These are phyloP conservation scores for Penicillium brasilianum DNA, from an alignment of 2,329 filamentous ascomycete species.

Conservation along the genomic window DNA sequence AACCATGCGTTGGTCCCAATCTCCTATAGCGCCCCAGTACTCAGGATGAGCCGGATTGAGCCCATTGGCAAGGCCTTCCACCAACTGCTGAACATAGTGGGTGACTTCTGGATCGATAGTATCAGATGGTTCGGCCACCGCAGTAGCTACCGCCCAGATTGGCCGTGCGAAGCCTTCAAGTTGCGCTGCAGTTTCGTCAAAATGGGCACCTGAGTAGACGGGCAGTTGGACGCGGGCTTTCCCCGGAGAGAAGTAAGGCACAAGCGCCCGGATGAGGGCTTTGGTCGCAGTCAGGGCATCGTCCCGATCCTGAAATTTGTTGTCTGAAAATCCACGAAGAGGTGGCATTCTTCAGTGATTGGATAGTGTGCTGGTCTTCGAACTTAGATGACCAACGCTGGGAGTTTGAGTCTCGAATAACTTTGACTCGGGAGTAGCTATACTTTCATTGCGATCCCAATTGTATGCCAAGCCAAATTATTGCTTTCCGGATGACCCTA, in stretches of 20 bases:
- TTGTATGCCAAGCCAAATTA: neutral
- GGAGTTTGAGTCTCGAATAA: neutral
- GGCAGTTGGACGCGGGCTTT: constrained; percentile 11
- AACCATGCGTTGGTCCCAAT: constrained; percentile 16
- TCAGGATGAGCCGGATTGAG: constrained; percentile 12
- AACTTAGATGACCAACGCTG: neutral
- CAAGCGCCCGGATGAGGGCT: constrained; percentile 1
- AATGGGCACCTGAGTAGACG: constrained; percentile 9
- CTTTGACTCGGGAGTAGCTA: neutral
- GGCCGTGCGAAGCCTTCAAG: constrained; percentile 13
- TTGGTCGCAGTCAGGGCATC: constrained; percentile 2
- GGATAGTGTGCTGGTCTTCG: neutral
- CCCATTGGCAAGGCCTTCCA: constrained; percentile 8
- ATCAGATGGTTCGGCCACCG: neutral
- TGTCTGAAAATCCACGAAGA: constrained; percentile 8
- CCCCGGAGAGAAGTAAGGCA: constrained; percentile 10
- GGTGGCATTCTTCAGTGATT: constrained; percentile 8
- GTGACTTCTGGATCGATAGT: neutral
- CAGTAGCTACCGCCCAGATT: constrained; percentile 10
- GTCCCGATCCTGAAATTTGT: constrained; percentile 5
- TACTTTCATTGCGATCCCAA: neutral
- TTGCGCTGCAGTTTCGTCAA: constrained; percentile 10
- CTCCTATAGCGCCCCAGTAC: constrained; percentile 14
- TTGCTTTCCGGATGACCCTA: neutral
- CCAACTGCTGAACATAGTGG: neutral